Conservation (phyloP, 1,139 yeast genomes). For the Blastobotrys petasosporus region DNA sequence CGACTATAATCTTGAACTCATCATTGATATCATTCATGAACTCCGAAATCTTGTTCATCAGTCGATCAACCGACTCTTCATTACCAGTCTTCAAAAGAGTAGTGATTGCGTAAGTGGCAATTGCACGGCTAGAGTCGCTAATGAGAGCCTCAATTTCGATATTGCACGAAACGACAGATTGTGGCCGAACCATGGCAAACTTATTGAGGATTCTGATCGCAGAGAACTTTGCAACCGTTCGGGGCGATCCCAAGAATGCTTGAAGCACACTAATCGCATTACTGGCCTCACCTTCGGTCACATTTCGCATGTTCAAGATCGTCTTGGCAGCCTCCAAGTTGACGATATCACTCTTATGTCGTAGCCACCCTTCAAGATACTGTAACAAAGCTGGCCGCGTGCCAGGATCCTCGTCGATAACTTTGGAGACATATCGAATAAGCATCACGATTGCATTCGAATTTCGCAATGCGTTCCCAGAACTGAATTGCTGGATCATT, state of each 20-base stretch:
- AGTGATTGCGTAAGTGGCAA: constrained; percentile 98
- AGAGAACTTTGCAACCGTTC: constrained; percentile 85
- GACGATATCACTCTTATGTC: constrained; percentile 83
- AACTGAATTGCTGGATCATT: constrained; percentile 71
- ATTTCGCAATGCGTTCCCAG: constrained; percentile 38
- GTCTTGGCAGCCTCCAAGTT: constrained; percentile 91
- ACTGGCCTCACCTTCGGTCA: constrained; percentile 57
- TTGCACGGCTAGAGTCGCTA: constrained; percentile 81
- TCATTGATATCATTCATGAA: constrained; percentile 93
- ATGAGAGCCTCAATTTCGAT: constrained; percentile 80
- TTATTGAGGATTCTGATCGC: constrained; percentile 87
- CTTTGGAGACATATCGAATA: constrained; percentile 72
- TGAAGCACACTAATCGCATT: constrained; percentile 68
- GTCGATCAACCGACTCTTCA: constrained; percentile 81
- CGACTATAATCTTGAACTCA: constrained; percentile 89
- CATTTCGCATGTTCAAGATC: constrained; percentile 56
- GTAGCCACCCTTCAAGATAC: constrained; percentile 62
- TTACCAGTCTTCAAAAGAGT: constrained; percentile 94
- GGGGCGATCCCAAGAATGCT: constrained; percentile 75
- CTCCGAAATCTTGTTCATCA: constrained; percentile 79
- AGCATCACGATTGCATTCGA: constrained; percentile 74
- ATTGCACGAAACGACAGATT: constrained; percentile 67
- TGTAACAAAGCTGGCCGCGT: constrained; percentile 47
- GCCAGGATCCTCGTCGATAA: constrained; percentile 56
- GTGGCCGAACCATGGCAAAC: constrained; percentile 77